Percentiles rank a stretch among this genome's conserved stretches.
These are phyloP conservation scores for Sporormia fimetaria DNA, from an alignment of 495 filamentous ascomycete genomes.

Conservation along the genomic window DNA sequence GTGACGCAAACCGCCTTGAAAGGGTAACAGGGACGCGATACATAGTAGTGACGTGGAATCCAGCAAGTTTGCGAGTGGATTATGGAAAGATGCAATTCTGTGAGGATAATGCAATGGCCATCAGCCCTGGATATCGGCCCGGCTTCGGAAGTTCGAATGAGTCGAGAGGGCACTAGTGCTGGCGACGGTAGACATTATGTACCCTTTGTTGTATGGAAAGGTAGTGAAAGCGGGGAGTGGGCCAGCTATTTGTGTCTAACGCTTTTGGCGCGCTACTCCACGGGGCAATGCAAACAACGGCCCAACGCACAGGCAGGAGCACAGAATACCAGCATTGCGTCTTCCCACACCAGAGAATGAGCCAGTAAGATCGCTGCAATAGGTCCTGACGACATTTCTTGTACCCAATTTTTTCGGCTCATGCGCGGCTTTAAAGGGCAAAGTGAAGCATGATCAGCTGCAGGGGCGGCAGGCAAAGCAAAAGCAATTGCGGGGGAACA, in stretches of 20 bases:
- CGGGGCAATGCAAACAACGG: conserved; percentile 9
- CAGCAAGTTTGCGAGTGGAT: too few relatives aligned
- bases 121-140: conserved; percentile 6
- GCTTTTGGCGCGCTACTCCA: conserved; percentile 23
- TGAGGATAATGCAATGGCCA: too few relatives aligned
- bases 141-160: conserved; percentile 2
- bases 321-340: conserved; percentile 13
- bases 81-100: too few relatives aligned
- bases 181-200: conserved; percentile 22
- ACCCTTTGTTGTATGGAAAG: conserved; percentile 21
- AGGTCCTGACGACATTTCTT: conserved; percentile 5
- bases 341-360: neutral
- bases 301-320: conserved; percentile 22
- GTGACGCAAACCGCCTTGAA: conserved; percentile 17
- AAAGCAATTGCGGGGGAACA: conserved; percentile 27
- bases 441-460: conserved; percentile 29
- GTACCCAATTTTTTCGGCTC: conserved; percentile 10
- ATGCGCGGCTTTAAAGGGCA: conserved; percentile 24
- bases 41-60: too few relatives aligned
- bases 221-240: conserved; percentile 20
- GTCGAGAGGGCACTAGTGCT: conserved; percentile 1
- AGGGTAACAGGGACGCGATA: conserved; percentile 14
- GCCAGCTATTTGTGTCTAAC: conserved; percentile 25
- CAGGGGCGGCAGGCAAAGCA: conserved; percentile 23
- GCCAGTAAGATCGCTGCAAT: conserved; percentile 12